Evolutionary conservation across 495 filamentous ascomycete species (phyloP), one percentile per base, ranked within the genome.

Genomic region (Usnea hakonensis): DNA sequence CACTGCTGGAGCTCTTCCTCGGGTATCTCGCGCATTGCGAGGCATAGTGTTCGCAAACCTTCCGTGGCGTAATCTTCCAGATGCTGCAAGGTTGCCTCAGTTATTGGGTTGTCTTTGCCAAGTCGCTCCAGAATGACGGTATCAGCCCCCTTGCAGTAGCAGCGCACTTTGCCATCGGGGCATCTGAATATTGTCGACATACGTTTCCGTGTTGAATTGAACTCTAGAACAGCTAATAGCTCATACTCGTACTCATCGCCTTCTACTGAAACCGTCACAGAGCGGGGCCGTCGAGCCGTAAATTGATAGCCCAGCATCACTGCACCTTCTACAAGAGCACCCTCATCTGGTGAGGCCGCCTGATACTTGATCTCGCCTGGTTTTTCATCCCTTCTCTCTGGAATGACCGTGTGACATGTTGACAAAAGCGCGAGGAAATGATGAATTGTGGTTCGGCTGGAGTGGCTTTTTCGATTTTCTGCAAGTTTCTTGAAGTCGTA

Each of bases 161-260:
- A 84, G 41, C 93, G 81, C 56, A 99, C 85, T 75, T 91, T 96
- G 58, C 94, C 95, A 76, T 99, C 95, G 1, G 95, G 95, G 69
- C 94, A 96, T 32, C 94, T 85, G 78, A 91, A 95, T 65, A 99
- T 93, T 10, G 92, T 89, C 5, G 94, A 97, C 95, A 99, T 99
- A 55, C 95, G 81, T 75, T 99, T 99, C 56, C 95, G 79, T 23
- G 95, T 95, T 3, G 94, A 97, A 75, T 99, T 97, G 80, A 99
- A 99, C 74, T 99, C 95, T 72, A 92, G 95, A 35, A 99, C 91
- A 19, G 93, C 92, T 55, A 99, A 76, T 36, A 99, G 79, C 69
- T 99, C 94, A 69, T 94, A 97, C 69, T 96, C 87, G 30, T 81
- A 79, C 61, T 89, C 80, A 68, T 85, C 74, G 0, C 87, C 90